Percentiles rank a stretch among this genome's conserved stretches.
phyloP scores from a whole-genome alignment of 306 rosid species.

The Citrullus amarus region DNA sequence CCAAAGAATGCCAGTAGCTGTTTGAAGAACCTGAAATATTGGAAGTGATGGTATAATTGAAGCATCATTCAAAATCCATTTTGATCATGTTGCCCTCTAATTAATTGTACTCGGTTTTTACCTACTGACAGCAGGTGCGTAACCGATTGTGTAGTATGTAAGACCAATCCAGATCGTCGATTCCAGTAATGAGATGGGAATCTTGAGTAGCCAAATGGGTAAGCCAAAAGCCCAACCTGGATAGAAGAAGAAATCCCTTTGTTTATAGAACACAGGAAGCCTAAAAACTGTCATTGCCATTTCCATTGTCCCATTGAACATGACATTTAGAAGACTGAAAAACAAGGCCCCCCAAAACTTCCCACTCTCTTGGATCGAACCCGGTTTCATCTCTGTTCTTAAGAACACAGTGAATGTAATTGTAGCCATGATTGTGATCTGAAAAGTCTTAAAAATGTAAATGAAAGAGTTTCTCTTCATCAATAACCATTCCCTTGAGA shows the following conservation, averaged over 20 bases:
- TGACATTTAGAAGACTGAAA: constrained; percentile 46
- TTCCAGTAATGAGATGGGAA: constrained; percentile 60
- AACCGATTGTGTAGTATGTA: constrained; percentile 64
- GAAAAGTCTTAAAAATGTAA: constrained; percentile 55
- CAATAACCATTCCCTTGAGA: constrained; percentile 64
- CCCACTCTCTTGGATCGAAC: constrained; percentile 43
- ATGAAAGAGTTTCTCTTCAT: constrained; percentile 50
- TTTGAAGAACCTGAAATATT: constrained; percentile 34
- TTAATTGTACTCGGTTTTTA: background rate
- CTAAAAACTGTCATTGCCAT: constrained; percentile 45
- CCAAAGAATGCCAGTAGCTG: constrained; percentile 36
- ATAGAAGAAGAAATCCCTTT: constrained; percentile 47
- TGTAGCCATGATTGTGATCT: constrained; percentile 45
- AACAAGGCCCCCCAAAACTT: constrained; percentile 56
- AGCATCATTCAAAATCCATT: background rate
- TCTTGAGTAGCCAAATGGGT: constrained; percentile 53
- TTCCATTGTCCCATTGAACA: constrained; percentile 83
- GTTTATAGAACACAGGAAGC: constrained; percentile 68
- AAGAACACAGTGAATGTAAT: constrained; percentile 53
- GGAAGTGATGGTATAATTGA: background rate
- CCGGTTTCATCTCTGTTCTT: constrained; percentile 49
- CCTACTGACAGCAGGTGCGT: constrained; percentile 74
- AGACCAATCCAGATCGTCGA: constrained; percentile 55
- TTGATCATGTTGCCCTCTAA: background rate
- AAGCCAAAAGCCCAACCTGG: constrained; percentile 72